phyloP scores from a whole-genome alignment of 176 grass and related monocot species.

The Chloris gayana region DNA sequence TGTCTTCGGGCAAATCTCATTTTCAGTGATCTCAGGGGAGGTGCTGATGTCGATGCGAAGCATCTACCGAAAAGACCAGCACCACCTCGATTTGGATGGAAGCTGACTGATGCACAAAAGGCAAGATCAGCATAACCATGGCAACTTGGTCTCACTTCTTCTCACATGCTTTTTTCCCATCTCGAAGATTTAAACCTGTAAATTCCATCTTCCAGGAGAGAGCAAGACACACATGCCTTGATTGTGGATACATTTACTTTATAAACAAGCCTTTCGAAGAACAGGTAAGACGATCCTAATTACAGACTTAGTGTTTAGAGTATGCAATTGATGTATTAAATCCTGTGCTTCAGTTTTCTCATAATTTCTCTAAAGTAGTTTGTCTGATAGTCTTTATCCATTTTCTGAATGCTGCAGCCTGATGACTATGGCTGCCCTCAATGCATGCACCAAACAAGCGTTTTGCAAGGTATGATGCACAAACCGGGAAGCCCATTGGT shows the following conservation, averaged over 20 bases:
- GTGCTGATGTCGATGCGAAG: slow-evolving; percentile 80
- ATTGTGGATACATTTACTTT: slow-evolving; percentile 96
- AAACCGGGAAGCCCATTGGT: slow-evolving; percentile 68
- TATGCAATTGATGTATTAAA: no score
- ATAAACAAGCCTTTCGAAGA: slow-evolving; percentile 93
- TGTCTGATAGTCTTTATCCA: neutral
- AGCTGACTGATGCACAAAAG: slow-evolving; percentile 86
- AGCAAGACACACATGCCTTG: slow-evolving; percentile 91
- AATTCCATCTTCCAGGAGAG: slow-evolving; percentile 61
- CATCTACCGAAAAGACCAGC: slow-evolving; percentile 82
- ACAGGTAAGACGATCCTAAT: slow-evolving; percentile 59
- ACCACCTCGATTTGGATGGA: slow-evolving; percentile 79
- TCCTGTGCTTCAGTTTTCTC: slow-evolving; percentile 18
- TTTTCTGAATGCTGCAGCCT: slow-evolving; percentile 55
- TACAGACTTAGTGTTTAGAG: no score
- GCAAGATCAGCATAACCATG: no score
- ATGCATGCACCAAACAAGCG: slow-evolving; percentile 96
- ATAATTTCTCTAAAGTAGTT: no score
- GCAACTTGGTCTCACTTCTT: no score
- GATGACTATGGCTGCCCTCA: slow-evolving; percentile 83
- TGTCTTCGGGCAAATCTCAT: slow-evolving; percentile 11
- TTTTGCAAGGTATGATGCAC: slow-evolving; percentile 65
- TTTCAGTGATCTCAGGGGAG: slow-evolving; percentile 50
- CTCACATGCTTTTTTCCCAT: no score
- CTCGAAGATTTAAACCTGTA: no score